Percentiles rank a stretch among this genome's conserved stretches.
These are phyloP conservation scores for Populus pruinosa DNA, from an alignment of 345 rosid genomes.

Conservation along the genomic window DNA sequence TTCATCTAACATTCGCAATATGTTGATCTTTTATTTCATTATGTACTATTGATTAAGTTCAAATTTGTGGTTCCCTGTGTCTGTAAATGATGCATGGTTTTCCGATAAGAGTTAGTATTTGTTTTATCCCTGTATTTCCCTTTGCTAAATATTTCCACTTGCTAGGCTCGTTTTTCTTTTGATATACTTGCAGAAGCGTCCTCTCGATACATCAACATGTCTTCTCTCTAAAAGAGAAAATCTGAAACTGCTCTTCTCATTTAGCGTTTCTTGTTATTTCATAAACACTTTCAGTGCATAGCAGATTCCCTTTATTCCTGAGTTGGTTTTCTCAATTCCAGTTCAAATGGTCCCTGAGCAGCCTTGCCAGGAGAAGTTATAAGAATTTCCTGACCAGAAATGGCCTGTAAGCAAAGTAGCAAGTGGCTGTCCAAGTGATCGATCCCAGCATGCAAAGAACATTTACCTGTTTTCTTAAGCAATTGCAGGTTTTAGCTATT, in stretches of 20 bases:
- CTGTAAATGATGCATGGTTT: not conserved
- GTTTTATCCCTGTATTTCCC: not conserved
- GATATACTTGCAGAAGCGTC: too few species aligned
- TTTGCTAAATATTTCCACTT: too few species aligned
- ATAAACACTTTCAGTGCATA: not conserved
- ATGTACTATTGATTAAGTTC: not conserved
- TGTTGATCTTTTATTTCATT: not conserved
- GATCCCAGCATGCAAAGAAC: slow-evolving; percentile 46
- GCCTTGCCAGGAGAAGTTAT: slow-evolving; percentile 27
- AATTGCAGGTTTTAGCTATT: not conserved
- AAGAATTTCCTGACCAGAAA: slow-evolving; percentile 40
- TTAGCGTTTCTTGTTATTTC: too few species aligned
- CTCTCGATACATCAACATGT: too few species aligned
- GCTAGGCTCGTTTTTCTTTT: too few species aligned
- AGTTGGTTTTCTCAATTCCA: not conserved
- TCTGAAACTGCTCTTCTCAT: too few species aligned
- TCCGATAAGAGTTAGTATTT: not conserved
- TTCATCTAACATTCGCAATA: not conserved
- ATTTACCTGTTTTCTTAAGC: not conserved
- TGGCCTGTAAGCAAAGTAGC: slow-evolving; percentile 72
- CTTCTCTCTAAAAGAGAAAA: too few species aligned
- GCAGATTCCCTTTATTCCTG: not conserved
- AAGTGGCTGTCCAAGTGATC: slow-evolving; percentile 70
- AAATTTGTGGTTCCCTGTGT: not conserved
- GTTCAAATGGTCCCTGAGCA: slow-evolving; percentile 5